Evolutionary conservation across 208 protist genomes (phyloP), one percentile per base, ranked within the genome.

Genomic region (Acanthamoeba lenticulata): DNA sequence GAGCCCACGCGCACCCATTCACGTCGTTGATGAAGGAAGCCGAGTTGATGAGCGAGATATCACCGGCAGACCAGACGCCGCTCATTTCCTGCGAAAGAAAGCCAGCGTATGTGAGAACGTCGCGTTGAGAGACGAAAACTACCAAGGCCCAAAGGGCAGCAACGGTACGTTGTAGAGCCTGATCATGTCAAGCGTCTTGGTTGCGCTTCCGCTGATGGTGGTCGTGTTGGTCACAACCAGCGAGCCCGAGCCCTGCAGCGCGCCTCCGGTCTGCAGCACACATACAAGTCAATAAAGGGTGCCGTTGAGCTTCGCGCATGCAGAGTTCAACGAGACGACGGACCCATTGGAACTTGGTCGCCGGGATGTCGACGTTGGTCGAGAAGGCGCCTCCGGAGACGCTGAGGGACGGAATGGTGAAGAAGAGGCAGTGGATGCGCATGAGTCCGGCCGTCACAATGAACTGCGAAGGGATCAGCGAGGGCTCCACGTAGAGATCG

Each of bases 361-460:
- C 62, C 13, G 44, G 55, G n/a, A 92, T 92, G 62, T 92, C 86
- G 2, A 74, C 55, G 57, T 92, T 92, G 86, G 86, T 92, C n/a
- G 86, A 92, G 45, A 92, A 92, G 57, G 86, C 57, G 40, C 86
- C 86, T 11, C 86, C 86, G 2, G 86, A 92, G 9, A 92, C n/a
- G 21, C 19, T 11, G 11, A 92, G 86, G 13, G 47, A 67, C 27
- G 86, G 86, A 32, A 92, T 77, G 40, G 62, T 74, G 62, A 92
- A 92, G 62, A 36, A 36, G 60, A 77, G 86, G 57, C 86, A 92
- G 86, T 92, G 86, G 29, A 92, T 92, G 40, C 86, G 55, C 36
- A 77, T 74, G 34, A 92, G 49, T 15, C 86, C 86, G 17, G 32
- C 86, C 29, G 44, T 92, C 7, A 92, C 55, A 34, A 92, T 42